Evolutionary conservation across 208 protist genomes (phyloP), one percentile per base, ranked within the genome.

Genomic region (Leishmania tropica): DNA sequence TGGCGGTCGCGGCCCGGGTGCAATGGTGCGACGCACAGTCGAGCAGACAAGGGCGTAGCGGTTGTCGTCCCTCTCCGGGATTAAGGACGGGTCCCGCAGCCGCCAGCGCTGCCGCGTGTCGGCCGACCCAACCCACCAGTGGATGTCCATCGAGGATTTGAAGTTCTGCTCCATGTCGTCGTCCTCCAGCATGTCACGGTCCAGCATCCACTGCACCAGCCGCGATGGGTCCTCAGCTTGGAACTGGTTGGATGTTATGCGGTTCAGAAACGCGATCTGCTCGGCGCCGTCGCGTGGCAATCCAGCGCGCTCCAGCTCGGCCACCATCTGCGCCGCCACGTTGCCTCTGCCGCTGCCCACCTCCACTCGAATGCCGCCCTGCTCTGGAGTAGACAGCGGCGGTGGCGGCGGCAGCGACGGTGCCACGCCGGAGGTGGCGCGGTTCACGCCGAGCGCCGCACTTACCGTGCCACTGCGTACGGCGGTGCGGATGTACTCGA

Each of bases 31-130:
- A 70, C 76, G 78, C 79, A 83, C 53, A 8, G 78, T 64, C 40
- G n/a, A 58, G n/a, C 77, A 51, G 31, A 86, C 54, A 40, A 79
- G 88, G 19, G 19, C 78, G 74, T 56, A 78, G 40, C 91, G 88
- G 75, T 90, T 95, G 79, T 97, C 92, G 71, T 97, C 93, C 11
- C 85, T 67, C 67, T 90, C 85, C 47, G 81, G 83, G 6, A 84
- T 78, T 47, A 97, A 85, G n/a, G 88, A 89, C 7, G 87, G 77
- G 64, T 95, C 92, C 40, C 88, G 85, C 58, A 93, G 79, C 1
- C 86, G 87, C 93, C 93, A 97, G 17, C 90, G 88, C 81, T 97
- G 85, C 45, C 90, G 90, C 13, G 85, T 87, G 75, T 94, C 90
- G 21, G 79, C 78, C 28, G 75, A 79, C n/a, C 93, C 93, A 45